phyloP scores from a whole-genome alignment of 2,329 filamentous ascomycete species.

The Cordyceps cateniannulata region DNA sequence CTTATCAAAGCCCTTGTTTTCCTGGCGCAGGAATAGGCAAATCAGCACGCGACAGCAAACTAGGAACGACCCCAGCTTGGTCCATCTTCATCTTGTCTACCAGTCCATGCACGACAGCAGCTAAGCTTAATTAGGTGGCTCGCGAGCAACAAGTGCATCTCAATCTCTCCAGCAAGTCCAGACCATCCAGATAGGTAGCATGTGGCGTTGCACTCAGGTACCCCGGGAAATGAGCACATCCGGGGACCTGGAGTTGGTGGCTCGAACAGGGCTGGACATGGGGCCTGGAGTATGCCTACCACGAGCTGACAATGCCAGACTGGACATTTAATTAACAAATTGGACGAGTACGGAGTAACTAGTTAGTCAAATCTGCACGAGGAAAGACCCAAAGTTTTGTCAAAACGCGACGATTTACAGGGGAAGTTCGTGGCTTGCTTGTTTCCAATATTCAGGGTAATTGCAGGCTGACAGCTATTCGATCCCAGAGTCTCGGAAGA shows the following conservation, averaged over 20 bases:
- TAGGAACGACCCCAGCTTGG: neutral
- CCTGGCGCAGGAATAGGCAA: neutral
- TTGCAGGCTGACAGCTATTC: too few relatives aligned
- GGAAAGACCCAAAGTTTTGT: too few relatives aligned
- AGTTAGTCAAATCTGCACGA: neutral
- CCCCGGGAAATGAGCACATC: conserved; percentile 2
- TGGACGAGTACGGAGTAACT: too few relatives aligned
- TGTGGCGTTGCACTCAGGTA: conserved; percentile 2
- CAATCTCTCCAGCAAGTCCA: neutral
- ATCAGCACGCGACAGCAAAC: conserved; percentile 3
- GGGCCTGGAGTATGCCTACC: too few relatives aligned
- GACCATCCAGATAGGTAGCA: neutral
- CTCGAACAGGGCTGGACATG: neutral
- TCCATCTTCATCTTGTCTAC: conserved; percentile 2
- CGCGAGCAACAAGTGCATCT: neutral
- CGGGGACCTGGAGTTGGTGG: neutral
- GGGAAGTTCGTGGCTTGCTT: too few relatives aligned
- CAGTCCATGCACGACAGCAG: neutral
- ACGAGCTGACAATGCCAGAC: neutral
- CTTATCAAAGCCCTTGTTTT: too few relatives aligned
- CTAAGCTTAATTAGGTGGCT: conserved; percentile 4
- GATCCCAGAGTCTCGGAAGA: neutral
- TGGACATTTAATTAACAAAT: too few relatives aligned
- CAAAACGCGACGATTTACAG: too few relatives aligned
- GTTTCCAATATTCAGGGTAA: too few relatives aligned